Conservation (phyloP, 495 filamentous ascomycete genomes). For the Lasiosphaeria hispida region DNA sequence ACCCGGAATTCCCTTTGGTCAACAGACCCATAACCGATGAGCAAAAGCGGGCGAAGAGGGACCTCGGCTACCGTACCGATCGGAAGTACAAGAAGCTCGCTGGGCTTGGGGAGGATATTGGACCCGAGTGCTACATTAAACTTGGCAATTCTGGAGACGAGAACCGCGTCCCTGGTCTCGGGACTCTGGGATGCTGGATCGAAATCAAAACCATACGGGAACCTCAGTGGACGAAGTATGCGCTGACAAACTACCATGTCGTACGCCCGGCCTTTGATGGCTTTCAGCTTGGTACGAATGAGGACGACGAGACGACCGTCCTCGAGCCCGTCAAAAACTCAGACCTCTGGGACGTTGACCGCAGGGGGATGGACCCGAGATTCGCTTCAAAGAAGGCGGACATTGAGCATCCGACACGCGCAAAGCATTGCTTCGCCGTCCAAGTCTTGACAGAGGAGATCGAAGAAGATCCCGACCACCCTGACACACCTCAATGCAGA, state of each 20-base stretch:
- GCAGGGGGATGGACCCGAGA: background rate
- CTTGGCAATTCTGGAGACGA: background rate
- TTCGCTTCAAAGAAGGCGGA: background rate
- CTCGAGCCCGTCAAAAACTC: background rate
- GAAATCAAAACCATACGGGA: background rate
- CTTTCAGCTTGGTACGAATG: background rate
- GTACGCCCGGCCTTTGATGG: conserved; percentile 1
- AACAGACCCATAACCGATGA: too few species aligned
- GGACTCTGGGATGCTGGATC: background rate
- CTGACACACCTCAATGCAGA: background rate
- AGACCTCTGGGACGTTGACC: conserved; percentile 8
- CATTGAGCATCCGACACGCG: conserved; percentile 3
- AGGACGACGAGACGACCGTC: background rate
- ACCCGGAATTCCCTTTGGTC: background rate
- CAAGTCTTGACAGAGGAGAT: background rate
- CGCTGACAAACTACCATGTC: conserved; percentile 1
- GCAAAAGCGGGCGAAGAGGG: background rate
- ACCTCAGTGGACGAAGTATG: background rate
- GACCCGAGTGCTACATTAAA: background rate
- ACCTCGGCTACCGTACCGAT: too few species aligned
- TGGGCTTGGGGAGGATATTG: conserved; percentile 1
- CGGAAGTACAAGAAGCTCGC: background rate
- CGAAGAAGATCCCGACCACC: background rate
- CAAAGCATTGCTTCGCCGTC: background rate
- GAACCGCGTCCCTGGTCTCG: background rate